These are phyloP conservation scores for Xylaria sp. DNA, from an alignment of 2,329 filamentous ascomycete genomes.

Conservation along the genomic window DNA sequence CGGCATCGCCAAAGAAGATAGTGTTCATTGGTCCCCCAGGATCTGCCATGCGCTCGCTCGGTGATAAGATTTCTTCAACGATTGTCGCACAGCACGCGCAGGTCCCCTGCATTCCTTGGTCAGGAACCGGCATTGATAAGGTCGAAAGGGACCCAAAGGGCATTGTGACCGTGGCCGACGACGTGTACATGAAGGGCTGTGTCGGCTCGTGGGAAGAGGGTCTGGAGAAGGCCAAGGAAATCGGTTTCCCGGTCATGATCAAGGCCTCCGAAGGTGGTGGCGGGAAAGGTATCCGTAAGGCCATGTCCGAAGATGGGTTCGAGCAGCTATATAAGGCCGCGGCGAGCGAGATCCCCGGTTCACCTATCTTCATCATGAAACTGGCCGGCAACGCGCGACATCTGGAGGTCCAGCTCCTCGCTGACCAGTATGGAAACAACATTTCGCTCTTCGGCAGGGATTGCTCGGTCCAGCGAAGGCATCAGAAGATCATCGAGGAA, in stretches of 20 bases:
- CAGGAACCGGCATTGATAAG: constrained; percentile 84
- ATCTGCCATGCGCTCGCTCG: constrained; percentile 97
- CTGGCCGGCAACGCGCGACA: constrained; percentile 93
- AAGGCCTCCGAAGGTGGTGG: constrained; percentile 99
- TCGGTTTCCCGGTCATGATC: constrained; percentile 99
- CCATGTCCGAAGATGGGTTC: constrained; percentile 82
- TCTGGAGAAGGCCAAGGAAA: constrained; percentile 80
- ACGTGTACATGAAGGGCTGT: constrained; percentile 87
- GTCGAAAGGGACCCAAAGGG: constrained; percentile 79
- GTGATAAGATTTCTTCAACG: constrained; percentile 99
- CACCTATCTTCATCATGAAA: constrained; percentile 99
- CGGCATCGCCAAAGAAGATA: constrained; percentile 96
- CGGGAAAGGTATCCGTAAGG: constrained; percentile 98
- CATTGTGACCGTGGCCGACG: constrained; percentile 88
- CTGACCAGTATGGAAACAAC: constrained; percentile 99
- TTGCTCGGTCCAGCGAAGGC: constrained; percentile 95
- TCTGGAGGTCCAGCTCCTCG: constrained; percentile 94
- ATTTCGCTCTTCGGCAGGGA: constrained; percentile 98
- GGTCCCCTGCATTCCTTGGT: constrained; percentile 99
- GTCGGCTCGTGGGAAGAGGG: constrained; percentile 89
- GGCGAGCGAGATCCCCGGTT: constrained; percentile 95
- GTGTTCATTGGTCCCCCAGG: constrained; percentile 98
- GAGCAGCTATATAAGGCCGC: constrained; percentile 89
- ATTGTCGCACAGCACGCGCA: constrained; percentile 97
- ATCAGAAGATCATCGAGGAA: constrained; percentile 99